Evolutionary conservation across 805 yeast genomes (phyloP), one percentile per base, ranked within the genome.

Genomic region (Ogataea naganishii): DNA sequence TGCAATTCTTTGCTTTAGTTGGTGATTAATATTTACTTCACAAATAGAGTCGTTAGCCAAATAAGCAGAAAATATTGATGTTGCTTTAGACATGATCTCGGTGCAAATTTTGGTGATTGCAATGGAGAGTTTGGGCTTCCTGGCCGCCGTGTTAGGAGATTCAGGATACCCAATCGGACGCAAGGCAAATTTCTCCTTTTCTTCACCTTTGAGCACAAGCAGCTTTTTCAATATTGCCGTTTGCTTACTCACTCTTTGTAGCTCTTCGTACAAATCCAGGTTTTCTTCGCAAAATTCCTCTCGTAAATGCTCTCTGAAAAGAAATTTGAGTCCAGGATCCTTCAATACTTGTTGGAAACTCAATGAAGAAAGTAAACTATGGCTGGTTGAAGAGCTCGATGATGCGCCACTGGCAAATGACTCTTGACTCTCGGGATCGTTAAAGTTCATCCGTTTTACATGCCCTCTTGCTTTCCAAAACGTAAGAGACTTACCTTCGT

Each of bases 251-350:
- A 77, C 69, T 28, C 66, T 66, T 27, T 60, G 60, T 28, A 82
- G 64, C 34, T 75, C 81, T 30, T 67, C 52, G 47, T 72, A 82
- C 3, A 80, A 84, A 38, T 78, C 77, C n/a, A 82, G 49, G 43
- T 83, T 85, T 46, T 85, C 96, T 3, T 68, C 69, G 46, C 94
- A 84, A 32, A 66, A 63, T 30, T 75, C 80, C 18, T 62, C 66
- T 29, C 68, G 72, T 30, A 85, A 49, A 47, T 81, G 85, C n/a
- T 60, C 58, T 37, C 74, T 64, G 52, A 85, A 82, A 7, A 83
- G 51, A 32, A 71, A 73, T 31, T 80, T 62, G 59, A 78, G 57
- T 0, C 92, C 95, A 0, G 95, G 94, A 48, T 85, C 95, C 7
- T 56, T 53, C 7, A 85, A 46, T 4, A 79, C 61, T 7, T 64